Base-by-base conservation (phyloP, 495 filamentous ascomycete genomes). In the Alectoria sarmentosa region DNA sequence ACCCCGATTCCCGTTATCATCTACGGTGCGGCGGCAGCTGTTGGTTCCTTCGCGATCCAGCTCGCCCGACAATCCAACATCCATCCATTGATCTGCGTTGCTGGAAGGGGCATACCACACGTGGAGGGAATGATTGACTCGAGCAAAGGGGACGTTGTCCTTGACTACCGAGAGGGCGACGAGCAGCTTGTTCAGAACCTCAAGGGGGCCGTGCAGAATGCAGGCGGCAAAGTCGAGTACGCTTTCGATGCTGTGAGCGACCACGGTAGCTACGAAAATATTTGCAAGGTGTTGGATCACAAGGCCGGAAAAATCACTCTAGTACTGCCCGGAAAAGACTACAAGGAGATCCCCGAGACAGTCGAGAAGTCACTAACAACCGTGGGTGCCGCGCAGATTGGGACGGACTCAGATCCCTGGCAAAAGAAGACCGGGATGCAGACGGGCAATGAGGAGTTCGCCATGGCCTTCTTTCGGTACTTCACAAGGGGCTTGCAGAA, bases 51-150 rank as follows among this genome's bases (percentile, higher is more conserved):
- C 66, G 83, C 83, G 8, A 75, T 91, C 63, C 87, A 91, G 71
- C 75, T 91, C 28, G 88, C 88, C 26, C 69, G 66, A n/a, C 72
- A 77, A 23, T 83, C 86, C 41, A 86, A 90, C 68, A 86, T 92
- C 65, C 87, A 90, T 71, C 89, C 89, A 0, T 65, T 91, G n/a
- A 86, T 91, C 62, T 83, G 75, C 44, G 77, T 92, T 8, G 88
- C 89, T 2, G 89, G 89, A 2, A 75, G 76, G 26, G 83, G 84
- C 14, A 73, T 70, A 17, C 48, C 80, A 7, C 83, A 82, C 67
- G 85, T 90, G 1, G 78, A 84, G 70, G 73, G 69, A 0, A 72
- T 90, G 39, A 78, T 93, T 48, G 84, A 88, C 70, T 71, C 70
- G 42, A 68, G 67, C 61, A 89, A 88, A 71, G 89, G 90, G 57